phyloP scores from a whole-genome alignment of 495 filamentous ascomycete species.

The Pseudevernia furfuracea region DNA sequence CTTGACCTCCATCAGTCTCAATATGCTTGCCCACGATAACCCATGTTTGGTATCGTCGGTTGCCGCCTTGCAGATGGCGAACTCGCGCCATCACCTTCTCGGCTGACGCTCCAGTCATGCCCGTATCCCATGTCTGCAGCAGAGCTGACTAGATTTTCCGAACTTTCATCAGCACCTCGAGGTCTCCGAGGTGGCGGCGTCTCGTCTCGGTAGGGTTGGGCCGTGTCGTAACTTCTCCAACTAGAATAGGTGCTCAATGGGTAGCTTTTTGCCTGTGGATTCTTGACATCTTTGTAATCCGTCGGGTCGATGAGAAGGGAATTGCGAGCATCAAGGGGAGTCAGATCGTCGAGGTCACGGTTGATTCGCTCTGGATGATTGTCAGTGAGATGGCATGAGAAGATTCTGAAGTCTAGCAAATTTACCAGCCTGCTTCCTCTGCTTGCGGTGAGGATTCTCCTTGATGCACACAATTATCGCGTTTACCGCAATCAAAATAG shows the following conservation, averaged over 20 bases:
- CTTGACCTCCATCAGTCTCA: slow-evolving; percentile 6
- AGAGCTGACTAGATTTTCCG: slow-evolving; percentile 37
- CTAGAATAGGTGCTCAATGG: slow-evolving; percentile 45
- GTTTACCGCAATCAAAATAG: slow-evolving; percentile 85
- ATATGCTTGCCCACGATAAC: slow-evolving; percentile 20
- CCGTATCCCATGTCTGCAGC: slow-evolving; percentile 32
- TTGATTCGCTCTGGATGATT: slow-evolving; percentile 61
- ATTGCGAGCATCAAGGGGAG: slow-evolving; percentile 82
- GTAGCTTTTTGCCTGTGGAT: slow-evolving; percentile 23
- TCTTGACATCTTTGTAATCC: slow-evolving; percentile 36
- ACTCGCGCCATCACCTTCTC: slow-evolving; percentile 29
- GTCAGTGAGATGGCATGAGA: neutral
- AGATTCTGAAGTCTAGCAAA: neutral
- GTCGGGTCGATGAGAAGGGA: slow-evolving; percentile 65
- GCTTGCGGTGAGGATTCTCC: slow-evolving; percentile 81
- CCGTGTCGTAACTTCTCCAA: slow-evolving; percentile 31
- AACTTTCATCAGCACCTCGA: slow-evolving; percentile 34
- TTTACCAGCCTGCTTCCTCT: slow-evolving; percentile 78
- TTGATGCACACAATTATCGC: slow-evolving; percentile 73
- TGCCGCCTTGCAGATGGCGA: slow-evolving; percentile 34
- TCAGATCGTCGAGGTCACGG: slow-evolving; percentile 78
- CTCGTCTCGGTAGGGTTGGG: slow-evolving; percentile 40
- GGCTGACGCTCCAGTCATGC: slow-evolving; percentile 36
- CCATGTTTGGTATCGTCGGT: slow-evolving; percentile 32
- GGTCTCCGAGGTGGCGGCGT: slow-evolving; percentile 25